These are phyloP conservation scores for Pseudogymnoascus sp. DNA, from an alignment of 2,329 filamentous ascomycete species.

Conservation along the genomic window DNA sequence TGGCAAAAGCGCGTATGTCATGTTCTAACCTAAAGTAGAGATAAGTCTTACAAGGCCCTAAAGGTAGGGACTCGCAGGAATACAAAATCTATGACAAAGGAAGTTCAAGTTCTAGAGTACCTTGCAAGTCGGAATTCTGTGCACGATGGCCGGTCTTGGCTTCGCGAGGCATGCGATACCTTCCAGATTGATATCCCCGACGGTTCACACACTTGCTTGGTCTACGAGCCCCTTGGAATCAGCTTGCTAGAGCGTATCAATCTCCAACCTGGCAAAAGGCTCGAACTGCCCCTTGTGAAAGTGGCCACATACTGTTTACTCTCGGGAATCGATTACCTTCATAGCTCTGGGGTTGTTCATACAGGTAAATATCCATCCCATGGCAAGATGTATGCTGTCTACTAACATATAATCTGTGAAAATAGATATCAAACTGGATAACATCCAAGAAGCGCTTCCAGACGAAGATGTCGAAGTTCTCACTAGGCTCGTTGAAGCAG, in stretches of 20 bases:
- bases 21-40: background rate
- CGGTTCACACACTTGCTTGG: background rate
- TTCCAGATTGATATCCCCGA: background rate
- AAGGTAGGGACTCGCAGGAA: background rate
- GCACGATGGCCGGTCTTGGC: background rate
- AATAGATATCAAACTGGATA: background rate
- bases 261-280: background rate
- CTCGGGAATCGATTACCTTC: background rate
- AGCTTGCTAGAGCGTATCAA: background rate
- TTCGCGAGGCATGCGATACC: background rate
- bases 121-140: background rate
- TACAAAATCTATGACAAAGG: background rate
- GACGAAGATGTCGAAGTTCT: background rate
- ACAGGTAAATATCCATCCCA: background rate
- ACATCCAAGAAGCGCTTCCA: background rate
- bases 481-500: background rate
- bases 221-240: background rate
- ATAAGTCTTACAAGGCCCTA: background rate
- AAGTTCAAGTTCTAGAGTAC: background rate
- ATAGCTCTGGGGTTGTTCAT: background rate
- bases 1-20: background rate
- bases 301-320: background rate
- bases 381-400: background rate
- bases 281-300: background rate
- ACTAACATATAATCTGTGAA: background rate